phyloP scores from a whole-genome alignment of 78 protist species.

The Tieghemostelium lacteum region DNA sequence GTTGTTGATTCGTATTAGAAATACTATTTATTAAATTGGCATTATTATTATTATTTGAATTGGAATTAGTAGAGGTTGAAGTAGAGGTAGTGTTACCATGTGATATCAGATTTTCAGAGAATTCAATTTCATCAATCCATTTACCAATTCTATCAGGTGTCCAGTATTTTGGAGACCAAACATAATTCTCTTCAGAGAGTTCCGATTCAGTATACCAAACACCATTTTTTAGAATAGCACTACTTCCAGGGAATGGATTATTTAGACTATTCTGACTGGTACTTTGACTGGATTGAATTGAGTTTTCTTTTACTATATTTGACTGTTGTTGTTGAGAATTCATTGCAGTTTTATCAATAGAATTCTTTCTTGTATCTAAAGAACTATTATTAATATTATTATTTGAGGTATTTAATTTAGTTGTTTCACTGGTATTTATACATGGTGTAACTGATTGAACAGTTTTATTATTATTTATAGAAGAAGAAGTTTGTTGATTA shows the following conservation, averaged over 20 bases:
- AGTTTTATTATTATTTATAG: neutral
- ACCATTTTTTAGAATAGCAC: slow-evolving; percentile 52
- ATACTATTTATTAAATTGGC: no score
- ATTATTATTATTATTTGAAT: neutral
- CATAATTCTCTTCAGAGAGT: slow-evolving; percentile 61
- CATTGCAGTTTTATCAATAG: neutral
- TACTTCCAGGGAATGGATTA: slow-evolving; percentile 64
- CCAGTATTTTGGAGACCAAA: slow-evolving; percentile 72
- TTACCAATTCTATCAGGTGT: slow-evolving; percentile 64
- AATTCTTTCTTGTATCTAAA: neutral
- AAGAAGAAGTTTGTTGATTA: neutral
- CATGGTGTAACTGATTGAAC: neutral
- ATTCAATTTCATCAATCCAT: slow-evolving; percentile 76
- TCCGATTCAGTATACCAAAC: slow-evolving; percentile 79
- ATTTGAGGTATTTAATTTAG: slow-evolving; percentile 16
- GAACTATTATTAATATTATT: neutral
- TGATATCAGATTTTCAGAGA: slow-evolving; percentile 42
- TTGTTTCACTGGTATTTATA: neutral
- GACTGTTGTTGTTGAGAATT: neutral
- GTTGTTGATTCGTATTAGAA: neutral
- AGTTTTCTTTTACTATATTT: neutral
- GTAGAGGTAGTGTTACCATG: neutral
- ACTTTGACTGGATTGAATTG: neutral
- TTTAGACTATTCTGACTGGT: slow-evolving; percentile 13
- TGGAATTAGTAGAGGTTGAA: neutral